A percentile compares a stretch with the other conserved stretches of the same genome.
phyloP scores from a whole-genome alignment of 768 basidiomycete genomes.

The Kwoniella heveanensis region DNA sequence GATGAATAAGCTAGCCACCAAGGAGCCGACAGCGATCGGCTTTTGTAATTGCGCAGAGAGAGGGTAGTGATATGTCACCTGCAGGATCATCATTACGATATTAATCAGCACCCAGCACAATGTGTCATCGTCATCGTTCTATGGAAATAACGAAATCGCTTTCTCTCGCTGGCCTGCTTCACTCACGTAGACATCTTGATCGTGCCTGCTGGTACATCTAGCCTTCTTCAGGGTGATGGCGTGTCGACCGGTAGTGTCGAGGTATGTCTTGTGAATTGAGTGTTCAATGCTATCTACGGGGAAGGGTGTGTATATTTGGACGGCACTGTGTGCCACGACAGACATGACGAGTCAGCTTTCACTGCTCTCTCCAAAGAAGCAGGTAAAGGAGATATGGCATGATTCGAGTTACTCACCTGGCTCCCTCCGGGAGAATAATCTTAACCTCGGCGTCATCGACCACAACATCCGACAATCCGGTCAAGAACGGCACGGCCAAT shows the following conservation, averaged over 20 bases:
- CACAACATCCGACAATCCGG: conserved; percentile 68
- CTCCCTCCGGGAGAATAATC: conserved; percentile 91
- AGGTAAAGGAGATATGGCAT: conserved; percentile 9
- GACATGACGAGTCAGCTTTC: too few species aligned
- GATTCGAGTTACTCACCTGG: conserved; percentile 66
- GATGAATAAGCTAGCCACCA: conserved; percentile 55
- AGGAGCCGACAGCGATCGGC: conserved; percentile 71
- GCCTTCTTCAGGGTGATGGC: conserved; percentile 72
- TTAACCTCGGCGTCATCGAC: conserved; percentile 75
- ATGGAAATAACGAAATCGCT: not conserved
- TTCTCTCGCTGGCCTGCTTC: not conserved
- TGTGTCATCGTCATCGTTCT: not conserved
- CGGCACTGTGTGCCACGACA: too few species aligned
- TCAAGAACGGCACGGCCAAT: conserved; percentile 83
- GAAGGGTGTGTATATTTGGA: conserved; percentile 78
- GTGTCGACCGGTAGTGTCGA: conserved; percentile 88
- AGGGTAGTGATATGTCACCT: conserved; percentile 89
- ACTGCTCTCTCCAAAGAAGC: not conserved
- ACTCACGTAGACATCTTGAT: conserved; percentile 77
- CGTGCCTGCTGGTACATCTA: conserved; percentile 76
- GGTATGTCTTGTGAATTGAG: conserved; percentile 78
- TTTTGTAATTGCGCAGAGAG: conserved; percentile 81
- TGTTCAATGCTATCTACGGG: conserved; percentile 65
- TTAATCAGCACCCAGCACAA: not conserved
- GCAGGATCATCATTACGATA: conserved; percentile 17